Percentiles rank a stretch among this genome's conserved stretches.
Conservation (phyloP, 441 rosid species). For the Raphanus hybrid region DNA sequence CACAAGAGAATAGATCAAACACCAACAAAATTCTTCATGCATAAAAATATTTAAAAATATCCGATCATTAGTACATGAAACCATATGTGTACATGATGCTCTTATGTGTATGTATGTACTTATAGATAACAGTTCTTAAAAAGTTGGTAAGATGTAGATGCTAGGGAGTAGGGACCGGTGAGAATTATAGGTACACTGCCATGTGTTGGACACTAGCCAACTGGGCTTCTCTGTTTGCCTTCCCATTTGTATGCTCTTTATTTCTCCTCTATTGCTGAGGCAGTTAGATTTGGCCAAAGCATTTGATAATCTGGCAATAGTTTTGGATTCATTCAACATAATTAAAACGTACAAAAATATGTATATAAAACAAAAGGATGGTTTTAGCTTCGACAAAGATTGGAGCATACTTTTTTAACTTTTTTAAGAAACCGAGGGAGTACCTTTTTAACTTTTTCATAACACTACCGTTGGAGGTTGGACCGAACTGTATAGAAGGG, state of each 20-base stretch:
- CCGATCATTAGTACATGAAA: not conserved
- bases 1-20: not conserved
- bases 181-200: not conserved
- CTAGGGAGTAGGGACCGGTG: slow-evolving; percentile 25
- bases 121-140: slow-evolving; percentile 9
- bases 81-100: no score
- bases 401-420: no score
- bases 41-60: not conserved
- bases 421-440: no score
- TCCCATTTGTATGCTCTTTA: slow-evolving; percentile 17
- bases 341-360: not conserved
- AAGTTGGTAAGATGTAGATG: slow-evolving; percentile 11
- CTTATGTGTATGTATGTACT: not conserved
- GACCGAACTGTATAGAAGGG: no score
- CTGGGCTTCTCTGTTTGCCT: slow-evolving; percentile 28
- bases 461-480: no score
- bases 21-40: not conserved
- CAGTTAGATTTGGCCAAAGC: not conserved
- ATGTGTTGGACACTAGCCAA: slow-evolving; percentile 26
- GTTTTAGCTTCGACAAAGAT: no score
- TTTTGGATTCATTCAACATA: slow-evolving; percentile 5
- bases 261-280: not conserved
- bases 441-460: no score
- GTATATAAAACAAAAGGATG: no score
- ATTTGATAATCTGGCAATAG: not conserved